Percentiles rank a stretch among this genome's conserved stretches.
Evolutionary conservation across 257 asterid species (phyloP).

Genomic region (Echites panduratus): DNA sequence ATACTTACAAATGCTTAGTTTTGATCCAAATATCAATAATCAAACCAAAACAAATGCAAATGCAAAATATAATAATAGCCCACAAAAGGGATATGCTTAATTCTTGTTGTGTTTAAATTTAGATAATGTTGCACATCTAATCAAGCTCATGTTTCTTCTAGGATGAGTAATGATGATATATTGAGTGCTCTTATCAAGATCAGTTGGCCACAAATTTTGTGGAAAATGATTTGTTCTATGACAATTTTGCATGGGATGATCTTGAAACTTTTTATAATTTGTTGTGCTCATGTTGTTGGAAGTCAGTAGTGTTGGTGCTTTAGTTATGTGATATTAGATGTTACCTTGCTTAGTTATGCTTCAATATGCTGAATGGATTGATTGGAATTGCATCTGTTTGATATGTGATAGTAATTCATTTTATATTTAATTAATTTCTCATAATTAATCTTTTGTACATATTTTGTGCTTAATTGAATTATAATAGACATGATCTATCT

Average conservation of each 20-base stretch:
- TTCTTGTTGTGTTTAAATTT: background rate
- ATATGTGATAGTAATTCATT: too few species aligned
- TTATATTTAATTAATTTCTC: too few species aligned
- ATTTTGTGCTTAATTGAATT: too few species aligned
- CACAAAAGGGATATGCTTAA: background rate
- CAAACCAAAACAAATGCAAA: background rate
- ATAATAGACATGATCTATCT: too few species aligned
- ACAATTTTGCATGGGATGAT: conserved; percentile 34
- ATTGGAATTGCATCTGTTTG: too few species aligned
- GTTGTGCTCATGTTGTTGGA: conserved; percentile 17
- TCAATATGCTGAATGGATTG: too few species aligned
- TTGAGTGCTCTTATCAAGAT: conserved; percentile 25
- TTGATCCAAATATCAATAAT: background rate
- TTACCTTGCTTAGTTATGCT: too few species aligned
- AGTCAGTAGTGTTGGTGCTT: conserved; percentile 33
- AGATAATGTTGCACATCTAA: background rate
- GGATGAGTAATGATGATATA: conserved; percentile 32
- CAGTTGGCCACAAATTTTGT: conserved; percentile 36
- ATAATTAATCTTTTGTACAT: too few species aligned
- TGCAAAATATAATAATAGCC: conserved; percentile 4
- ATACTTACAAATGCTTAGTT: background rate
- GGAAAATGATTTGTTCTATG: conserved; percentile 36
- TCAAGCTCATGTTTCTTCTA: conserved; percentile 12
- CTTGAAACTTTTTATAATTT: conserved; percentile 16
- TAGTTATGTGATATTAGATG: too few species aligned